Evolutionary conservation across 2,329 filamentous ascomycete genomes (phyloP), one percentile per base, ranked within the genome.

Genomic region (Penicillium sp.): DNA sequence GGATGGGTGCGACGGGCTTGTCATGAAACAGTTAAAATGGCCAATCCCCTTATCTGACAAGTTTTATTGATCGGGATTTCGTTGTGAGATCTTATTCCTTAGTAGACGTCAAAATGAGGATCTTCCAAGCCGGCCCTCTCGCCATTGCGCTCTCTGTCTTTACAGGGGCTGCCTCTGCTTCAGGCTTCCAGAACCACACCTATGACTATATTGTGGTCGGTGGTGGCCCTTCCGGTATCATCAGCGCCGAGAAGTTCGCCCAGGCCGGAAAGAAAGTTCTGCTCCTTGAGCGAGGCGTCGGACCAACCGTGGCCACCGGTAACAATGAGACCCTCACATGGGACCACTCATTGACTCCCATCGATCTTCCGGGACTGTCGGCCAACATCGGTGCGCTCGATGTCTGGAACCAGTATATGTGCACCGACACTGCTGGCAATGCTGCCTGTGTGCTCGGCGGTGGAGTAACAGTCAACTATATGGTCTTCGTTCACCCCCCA

Each of bases 401-500:
- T 44, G 55, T 53, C 20, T 66, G 64, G 64, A 51, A 59, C 8
- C 48, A 65, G 50, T 66, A 66, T 14, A 56, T 65, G 5, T 66
- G 64, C 44, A 54, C 61, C 9, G 64, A 66, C 26, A 64, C 61
- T 22, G 58, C 16, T 7, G 67, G 66, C 37, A 60, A 43, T 48
- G 64, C 66, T 5, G 66, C 62, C 14, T 69, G 67, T 46, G 60
- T 69, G 10, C 59, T 69, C 14, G 67, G 67, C 16, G 67, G 66
- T 26, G 67, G 67, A 37, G 66, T 66, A 4, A 68, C 67, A 0
- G 53, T 69, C 24, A 69, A 69, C 60, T 68, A 65, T 24, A 68
- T 62, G 67, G 67, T 63, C 26, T 69, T 69, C 31, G 66, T 69
- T 14, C 65, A 68, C 48, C 63, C 88, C 0, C 82, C 86, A 58